A percentile compares a stretch with the other conserved stretches of the same genome.
Conservation (phyloP, 108 stramenopile genomes). For the Pseudonitzschia multiseries region DNA sequence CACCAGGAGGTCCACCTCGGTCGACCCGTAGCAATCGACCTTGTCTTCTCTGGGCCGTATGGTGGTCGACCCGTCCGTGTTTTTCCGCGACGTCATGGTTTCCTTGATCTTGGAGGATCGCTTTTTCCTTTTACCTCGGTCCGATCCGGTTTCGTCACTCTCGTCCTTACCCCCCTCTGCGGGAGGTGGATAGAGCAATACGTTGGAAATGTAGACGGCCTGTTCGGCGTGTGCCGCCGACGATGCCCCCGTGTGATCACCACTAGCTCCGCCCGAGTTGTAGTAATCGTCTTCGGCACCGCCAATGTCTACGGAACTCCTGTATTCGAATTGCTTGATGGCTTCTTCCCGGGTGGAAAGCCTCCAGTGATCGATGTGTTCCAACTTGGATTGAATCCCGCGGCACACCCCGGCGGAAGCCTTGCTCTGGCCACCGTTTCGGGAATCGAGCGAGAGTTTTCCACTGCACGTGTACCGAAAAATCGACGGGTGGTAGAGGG, state of each 20-base stretch:
- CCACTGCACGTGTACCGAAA: conserved; percentile 48
- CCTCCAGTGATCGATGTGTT: conserved; percentile 41
- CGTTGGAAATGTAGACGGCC: conserved; percentile 22
- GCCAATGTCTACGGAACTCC: conserved; percentile 2
- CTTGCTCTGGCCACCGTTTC: background rate
- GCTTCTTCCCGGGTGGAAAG: conserved; percentile 36
- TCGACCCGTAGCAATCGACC: conserved; percentile 49
- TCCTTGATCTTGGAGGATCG: background rate
- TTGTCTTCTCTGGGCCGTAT: conserved; percentile 20
- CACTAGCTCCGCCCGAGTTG: background rate
- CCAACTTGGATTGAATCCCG: conserved; percentile 42
- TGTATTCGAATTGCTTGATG: conserved; percentile 31
- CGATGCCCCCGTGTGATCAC: background rate
- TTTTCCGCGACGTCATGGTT: background rate
- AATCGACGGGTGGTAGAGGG: conserved; percentile 42
- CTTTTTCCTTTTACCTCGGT: background rate
- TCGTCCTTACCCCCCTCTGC: background rate
- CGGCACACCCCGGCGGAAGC: conserved; percentile 32
- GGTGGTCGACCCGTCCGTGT: conserved; percentile 1
- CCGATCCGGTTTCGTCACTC: background rate
- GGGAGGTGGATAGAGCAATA: conserved; percentile 29
- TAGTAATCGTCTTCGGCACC: conserved; percentile 7
- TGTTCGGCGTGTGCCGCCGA: conserved; percentile 26
- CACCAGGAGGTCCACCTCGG: conserved; percentile 49
- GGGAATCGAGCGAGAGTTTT: conserved; percentile 20